Evolutionary conservation across 345 rosid genomes (phyloP), one percentile per base, ranked within the genome.

Genomic region (Carallia brachiata): DNA sequence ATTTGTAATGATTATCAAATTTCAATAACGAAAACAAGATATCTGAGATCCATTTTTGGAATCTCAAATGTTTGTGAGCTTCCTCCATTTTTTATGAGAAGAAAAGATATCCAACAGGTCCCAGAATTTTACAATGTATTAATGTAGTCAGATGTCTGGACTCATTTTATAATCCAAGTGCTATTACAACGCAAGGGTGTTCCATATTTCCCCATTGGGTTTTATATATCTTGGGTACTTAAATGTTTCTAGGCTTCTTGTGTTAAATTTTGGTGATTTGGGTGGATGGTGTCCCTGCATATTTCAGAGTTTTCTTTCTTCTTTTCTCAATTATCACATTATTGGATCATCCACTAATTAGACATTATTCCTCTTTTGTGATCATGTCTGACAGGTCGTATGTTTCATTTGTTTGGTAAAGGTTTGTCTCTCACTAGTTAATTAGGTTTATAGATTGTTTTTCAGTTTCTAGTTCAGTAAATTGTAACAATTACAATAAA

Each of bases 401-500:
- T 82, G 76, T 66, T 71, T 60, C 69, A 53, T 52, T 69, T 70
- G 52, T 73, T 70, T 54, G 50, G 44, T 66, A 36, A 60, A 60
- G 61, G 71, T 52, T 55, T 61, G 28, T 64, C 61, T 59, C 40
- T 48, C 53, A 34, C 69, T 36, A 70, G 47, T 76, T 61, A 60
- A 72, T 60, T 58, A 52, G 71, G 74, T 68, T 62, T 36, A 18
- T 30, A 19, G 19, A 32, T 64, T 65, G 27, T 15, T n/a, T 65
- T 12, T 61, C 39, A 18, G 18, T 64, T 71, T 32, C 52, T 36
- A 27, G 17, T 48, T 65, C 53, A 7, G 59, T 48, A n/a, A 40
- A 9, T 4, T 27, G 2, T 44, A 60, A 58, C 34, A 30, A 9
- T 30, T 54, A 17, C 13, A 1, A n/a, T 36, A 62, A 9, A 39